Evolutionary conservation across 148 eudicot species (phyloP).

Genomic region (Salicornia ramosissima): DNA sequence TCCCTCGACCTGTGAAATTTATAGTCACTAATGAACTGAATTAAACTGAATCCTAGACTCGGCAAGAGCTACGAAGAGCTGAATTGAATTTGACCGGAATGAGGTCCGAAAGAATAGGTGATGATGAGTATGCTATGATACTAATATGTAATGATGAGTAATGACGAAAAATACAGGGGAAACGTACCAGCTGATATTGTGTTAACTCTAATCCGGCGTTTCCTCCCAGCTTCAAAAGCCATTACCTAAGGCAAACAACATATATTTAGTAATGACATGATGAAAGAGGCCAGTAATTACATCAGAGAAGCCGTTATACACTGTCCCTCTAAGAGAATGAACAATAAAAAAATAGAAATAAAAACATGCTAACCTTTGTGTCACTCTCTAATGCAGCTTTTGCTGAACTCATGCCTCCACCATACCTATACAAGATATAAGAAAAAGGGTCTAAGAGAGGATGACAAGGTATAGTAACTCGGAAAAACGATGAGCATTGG

Average conservation of each 20-base stretch:
- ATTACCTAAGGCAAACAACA: constrained; percentile 47
- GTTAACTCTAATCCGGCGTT: constrained; percentile 78
- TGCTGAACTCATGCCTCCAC: constrained; percentile 99
- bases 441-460: constrained; percentile 2
- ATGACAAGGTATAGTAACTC: constrained; percentile 1
- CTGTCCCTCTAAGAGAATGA: background rate
- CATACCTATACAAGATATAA: constrained; percentile 48
- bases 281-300: background rate
- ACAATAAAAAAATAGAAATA: background rate
- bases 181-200: constrained; percentile 89
- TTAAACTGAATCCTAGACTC: no score
- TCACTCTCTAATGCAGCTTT: constrained; percentile 98
- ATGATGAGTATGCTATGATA: no score
- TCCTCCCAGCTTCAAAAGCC: constrained; percentile 97
- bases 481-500: background rate
- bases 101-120: no score
- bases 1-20: background rate
- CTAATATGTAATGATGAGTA: background rate
- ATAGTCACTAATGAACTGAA: no score
- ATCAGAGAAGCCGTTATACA: background rate
- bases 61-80: no score
- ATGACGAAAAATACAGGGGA: background rate
- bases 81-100: no score
- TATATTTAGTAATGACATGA: background rate
- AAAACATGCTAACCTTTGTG: constrained; percentile 50